These are phyloP conservation scores for Paragyromitra xinjiangensis DNA, from an alignment of 495 filamentous ascomycete genomes.

Conservation along the genomic window DNA sequence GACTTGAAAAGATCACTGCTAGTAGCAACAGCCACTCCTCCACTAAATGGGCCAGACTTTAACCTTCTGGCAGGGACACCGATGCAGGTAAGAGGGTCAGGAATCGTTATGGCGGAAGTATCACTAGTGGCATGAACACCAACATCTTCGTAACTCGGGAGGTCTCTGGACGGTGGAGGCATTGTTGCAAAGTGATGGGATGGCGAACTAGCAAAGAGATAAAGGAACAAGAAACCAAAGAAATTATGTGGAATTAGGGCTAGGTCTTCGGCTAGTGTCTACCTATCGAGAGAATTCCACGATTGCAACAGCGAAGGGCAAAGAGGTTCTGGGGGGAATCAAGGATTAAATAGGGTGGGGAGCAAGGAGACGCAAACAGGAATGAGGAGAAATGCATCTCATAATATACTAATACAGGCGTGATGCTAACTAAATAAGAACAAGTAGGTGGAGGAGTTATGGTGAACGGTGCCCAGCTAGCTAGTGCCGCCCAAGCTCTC, in stretches of 20 bases:
- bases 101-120: conserved; percentile 57
- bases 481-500: conserved; percentile 8
- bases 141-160: conserved; percentile 31
- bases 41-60: conserved; percentile 72
- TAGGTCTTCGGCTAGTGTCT: conserved; percentile 25
- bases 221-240: conserved; percentile 10
- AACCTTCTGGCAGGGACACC: conserved; percentile 73
- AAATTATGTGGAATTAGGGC: conserved; percentile 13
- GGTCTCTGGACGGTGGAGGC: conserved; percentile 37
- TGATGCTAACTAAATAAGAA: conserved; percentile 13
- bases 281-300: conserved; percentile 4
- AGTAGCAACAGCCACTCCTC: conserved; percentile 77
- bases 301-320: not conserved
- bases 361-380: not conserved
- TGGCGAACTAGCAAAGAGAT: not conserved
- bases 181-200: conserved; percentile 23
- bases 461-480: conserved; percentile 1
- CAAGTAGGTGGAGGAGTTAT: conserved; percentile 13
- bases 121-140: conserved; percentile 49
- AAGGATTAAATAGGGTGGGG: not conserved
- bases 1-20: conserved; percentile 88
- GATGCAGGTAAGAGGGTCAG: conserved; percentile 74
- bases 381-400: conserved; percentile 32
- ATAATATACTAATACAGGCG: conserved; percentile 37
- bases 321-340: not conserved